These are phyloP conservation scores for Paradendryphiella salina DNA, from an alignment of 2,329 filamentous ascomycete species.

Conservation along the genomic window DNA sequence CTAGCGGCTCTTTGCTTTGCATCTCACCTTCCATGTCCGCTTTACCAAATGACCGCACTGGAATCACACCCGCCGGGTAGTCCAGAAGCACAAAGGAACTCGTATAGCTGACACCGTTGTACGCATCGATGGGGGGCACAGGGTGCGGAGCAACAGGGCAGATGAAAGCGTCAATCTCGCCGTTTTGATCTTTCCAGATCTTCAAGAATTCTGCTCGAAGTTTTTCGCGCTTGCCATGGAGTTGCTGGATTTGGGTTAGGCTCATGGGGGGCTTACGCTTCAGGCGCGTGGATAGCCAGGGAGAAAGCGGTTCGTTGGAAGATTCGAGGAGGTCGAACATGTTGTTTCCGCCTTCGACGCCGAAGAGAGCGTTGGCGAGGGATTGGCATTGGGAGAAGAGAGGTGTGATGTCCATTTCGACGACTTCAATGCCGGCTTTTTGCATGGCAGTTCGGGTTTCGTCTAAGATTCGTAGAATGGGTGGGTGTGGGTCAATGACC, in stretches of 20 bases:
- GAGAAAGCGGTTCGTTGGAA: constrained; percentile 61
- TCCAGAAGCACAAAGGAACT: constrained; percentile 65
- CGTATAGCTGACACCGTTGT: constrained; percentile 66
- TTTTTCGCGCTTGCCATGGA: constrained; percentile 58
- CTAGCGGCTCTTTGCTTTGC: constrained; percentile 45
- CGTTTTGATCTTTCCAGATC: constrained; percentile 57
- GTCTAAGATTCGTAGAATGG: constrained; percentile 52
- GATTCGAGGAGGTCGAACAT: constrained; percentile 62
- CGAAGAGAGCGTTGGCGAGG: constrained; percentile 62
- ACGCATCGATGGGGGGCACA: constrained; percentile 63
- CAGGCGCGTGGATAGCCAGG: constrained; percentile 61
- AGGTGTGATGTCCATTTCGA: constrained; percentile 60
- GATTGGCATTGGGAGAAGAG: constrained; percentile 60
- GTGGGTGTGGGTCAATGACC: constrained; percentile 57
- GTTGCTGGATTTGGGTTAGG: constrained; percentile 54
- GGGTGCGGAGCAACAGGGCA: constrained; percentile 67
- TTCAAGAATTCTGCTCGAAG: constrained; percentile 60
- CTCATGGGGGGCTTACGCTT: constrained; percentile 54
- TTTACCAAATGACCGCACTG: constrained; percentile 56
- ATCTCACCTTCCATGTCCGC: constrained; percentile 58
- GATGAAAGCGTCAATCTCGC: constrained; percentile 63
- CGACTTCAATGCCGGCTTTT: constrained; percentile 56
- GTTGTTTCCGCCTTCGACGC: constrained; percentile 58
- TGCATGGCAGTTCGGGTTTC: constrained; percentile 47
- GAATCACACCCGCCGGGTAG: constrained; percentile 62